Evolutionary conservation across 495 filamentous ascomycete species (phyloP).

Genomic region (Neurospora terricola): DNA sequence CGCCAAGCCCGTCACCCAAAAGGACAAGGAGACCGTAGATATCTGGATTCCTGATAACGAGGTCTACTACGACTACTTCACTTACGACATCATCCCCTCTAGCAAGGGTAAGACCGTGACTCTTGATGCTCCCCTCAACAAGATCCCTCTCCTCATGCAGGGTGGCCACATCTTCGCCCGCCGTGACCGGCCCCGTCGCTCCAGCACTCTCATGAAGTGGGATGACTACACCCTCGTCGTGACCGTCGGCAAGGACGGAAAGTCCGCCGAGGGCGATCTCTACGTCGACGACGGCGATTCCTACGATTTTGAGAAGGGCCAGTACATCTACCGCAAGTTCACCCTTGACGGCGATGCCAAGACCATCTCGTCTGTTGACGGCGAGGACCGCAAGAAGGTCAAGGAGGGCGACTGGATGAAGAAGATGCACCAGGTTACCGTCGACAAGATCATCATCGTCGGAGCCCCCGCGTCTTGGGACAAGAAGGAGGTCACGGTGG

Average conservation of each 20-base stretch:
- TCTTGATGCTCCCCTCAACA: conserved; percentile 68
- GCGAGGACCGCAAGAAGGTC: conserved; percentile 42
- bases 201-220: conserved; percentile 78
- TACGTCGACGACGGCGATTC: conserved; percentile 94
- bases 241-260: conserved; percentile 55
- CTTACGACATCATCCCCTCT: conserved; percentile 63
- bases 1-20: conserved; percentile 72
- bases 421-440: conserved; percentile 60
- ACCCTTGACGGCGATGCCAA: conserved; percentile 33
- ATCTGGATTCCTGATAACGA: conserved; percentile 82
- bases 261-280: conserved; percentile 62
- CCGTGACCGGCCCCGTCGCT: conserved; percentile 76
- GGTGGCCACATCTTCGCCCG: conserved; percentile 87
- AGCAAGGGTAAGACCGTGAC: conserved; percentile 53
- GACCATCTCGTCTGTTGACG: conserved; percentile 40
- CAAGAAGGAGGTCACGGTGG: conserved; percentile 57
- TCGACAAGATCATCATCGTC: conserved; percentile 77
- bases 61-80: conserved; percentile 91
- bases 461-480: conserved; percentile 65
- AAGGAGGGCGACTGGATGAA: conserved; percentile 67
- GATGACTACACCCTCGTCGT: conserved; percentile 91
- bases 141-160: conserved; percentile 80
- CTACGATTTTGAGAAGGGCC: conserved; percentile 76
- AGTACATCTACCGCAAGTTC: conserved; percentile 79
- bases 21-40: conserved; percentile 60